Evolutionary conservation across 805 yeast species (phyloP).

Genomic region (Teunomyces atbi): DNA sequence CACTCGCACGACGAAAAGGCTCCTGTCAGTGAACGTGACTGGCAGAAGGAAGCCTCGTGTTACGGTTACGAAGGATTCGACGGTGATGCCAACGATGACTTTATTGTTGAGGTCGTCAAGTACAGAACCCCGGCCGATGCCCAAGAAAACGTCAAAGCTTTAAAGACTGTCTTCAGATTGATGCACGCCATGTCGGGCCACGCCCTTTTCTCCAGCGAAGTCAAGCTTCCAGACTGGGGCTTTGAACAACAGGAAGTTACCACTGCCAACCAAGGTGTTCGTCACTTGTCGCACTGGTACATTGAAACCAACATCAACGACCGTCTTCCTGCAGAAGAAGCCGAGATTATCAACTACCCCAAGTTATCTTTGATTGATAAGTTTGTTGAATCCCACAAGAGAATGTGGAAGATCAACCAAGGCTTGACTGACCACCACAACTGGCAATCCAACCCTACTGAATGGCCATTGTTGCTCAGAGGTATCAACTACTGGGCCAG

Average conservation of each 20-base stretch:
- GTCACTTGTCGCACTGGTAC: constrained; percentile 65
- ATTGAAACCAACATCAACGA: constrained; percentile 67
- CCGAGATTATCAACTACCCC: constrained; percentile 45
- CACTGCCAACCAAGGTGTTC: constrained; percentile 68
- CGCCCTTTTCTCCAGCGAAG: constrained; percentile 71
- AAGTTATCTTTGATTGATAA: constrained; percentile 55
- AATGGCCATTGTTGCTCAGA: constrained; percentile 74
- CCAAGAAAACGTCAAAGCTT: constrained; percentile 56
- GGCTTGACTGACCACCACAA: constrained; percentile 67
- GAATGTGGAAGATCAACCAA: constrained; percentile 76
- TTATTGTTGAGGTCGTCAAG: constrained; percentile 69
- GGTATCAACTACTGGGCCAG: constrained; percentile 82
- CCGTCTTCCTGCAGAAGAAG: constrained; percentile 30
- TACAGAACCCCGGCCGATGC: constrained; percentile 52
- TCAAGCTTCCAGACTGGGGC: constrained; percentile 79
- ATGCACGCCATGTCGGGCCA: constrained; percentile 80
- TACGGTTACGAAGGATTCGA: constrained; percentile 75
- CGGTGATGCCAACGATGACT: constrained; percentile 86
- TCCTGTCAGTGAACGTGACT: constrained; percentile 71
- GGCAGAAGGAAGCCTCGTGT: constrained; percentile 81
- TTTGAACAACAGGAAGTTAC: constrained; percentile 84
- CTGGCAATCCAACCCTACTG: constrained; percentile 67
- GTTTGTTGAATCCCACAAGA: constrained; percentile 60
- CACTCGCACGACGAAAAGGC: constrained; percentile 84
- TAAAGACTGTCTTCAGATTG: constrained; percentile 69